phyloP scores from a whole-genome alignment of 129 eudicot species.

The Flaveria sonorensis region DNA sequence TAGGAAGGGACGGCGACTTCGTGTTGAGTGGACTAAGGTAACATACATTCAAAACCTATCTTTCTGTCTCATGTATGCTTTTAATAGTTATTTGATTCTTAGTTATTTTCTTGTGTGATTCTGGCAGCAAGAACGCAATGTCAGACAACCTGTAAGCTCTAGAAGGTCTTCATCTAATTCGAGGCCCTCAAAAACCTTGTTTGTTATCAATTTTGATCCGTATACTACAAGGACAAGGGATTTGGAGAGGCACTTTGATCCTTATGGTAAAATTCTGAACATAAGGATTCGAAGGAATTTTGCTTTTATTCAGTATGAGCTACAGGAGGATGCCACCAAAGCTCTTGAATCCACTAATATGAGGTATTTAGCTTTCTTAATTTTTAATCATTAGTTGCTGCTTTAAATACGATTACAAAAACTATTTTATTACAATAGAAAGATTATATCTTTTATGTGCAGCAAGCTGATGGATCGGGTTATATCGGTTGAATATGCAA shows the following conservation, averaged over 20 bases:
- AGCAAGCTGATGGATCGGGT: slow-evolving; percentile 86
- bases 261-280: slow-evolving; percentile 81
- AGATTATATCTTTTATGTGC: slow-evolving; percentile 17
- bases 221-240: slow-evolving; percentile 74
- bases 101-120: slow-evolving; percentile 14
- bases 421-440: not conserved
- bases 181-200: slow-evolving; percentile 85
- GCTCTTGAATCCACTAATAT: slow-evolving; percentile 78
- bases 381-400: not conserved
- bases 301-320: slow-evolving; percentile 81
- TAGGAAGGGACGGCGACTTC: slow-evolving; percentile 89
- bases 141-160: slow-evolving; percentile 59
- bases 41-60: not conserved
- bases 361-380: slow-evolving; percentile 54
- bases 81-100: not conserved
- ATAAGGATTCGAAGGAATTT: slow-evolving; percentile 85
- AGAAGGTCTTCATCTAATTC: slow-evolving; percentile 59
- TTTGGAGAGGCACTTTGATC: slow-evolving; percentile 86
- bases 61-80: not conserved
- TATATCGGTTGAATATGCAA: slow-evolving; percentile 81
- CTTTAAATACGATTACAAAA: not conserved
- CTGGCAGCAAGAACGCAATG: slow-evolving; percentile 72
- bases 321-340: slow-evolving; percentile 83
- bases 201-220: slow-evolving; percentile 93
- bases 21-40: slow-evolving; percentile 99